Base-by-base conservation (phyloP, 768 basidiomycete species). In the Naganishia vaughanmartiniae region DNA sequence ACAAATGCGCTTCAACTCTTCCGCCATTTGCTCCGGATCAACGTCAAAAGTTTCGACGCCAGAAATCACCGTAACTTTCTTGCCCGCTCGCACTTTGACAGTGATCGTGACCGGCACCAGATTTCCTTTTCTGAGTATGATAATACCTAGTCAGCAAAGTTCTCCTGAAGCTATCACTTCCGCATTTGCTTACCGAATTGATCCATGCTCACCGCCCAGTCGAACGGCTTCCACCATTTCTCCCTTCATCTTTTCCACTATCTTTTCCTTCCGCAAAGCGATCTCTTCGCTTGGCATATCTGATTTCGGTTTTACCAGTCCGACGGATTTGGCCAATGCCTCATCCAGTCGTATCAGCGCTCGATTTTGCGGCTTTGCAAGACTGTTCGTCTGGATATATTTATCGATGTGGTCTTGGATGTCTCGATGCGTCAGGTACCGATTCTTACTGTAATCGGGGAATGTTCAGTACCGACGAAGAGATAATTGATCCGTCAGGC, bases 21-120 rank as follows among this genome's bases (percentile, higher is more conserved):
- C 90, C 0, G 89, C 88, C 80, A 93, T 87, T 33, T 86, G 86
- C 14, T 90, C 88, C 15, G 88, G 86, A 17, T 87, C 83, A 12
- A 91, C 81, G 31, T 86, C 82, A 79, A 89, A 96, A 0, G 89
- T 85, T 78, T 96, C 93, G 70, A 91, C 89, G 0, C 90, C 89
- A 0, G 88, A 87, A 65, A 94, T 84, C 55, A 89, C 81, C 0
- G 92, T 95, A 57, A 85, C 87, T 79, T 89, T 92, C 24, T 88
- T 85, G 1, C 89, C 90, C 77, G 90, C 89, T n/a, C 91, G 84
- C 39, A 86, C 81, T 82, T 92, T 93, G 57, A 86, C 84, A 1
- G 84, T 82, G 10, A 95, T 85, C 19, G 85, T 84, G 34, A 96
- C 86, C 0, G 91, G 89, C 55, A 85, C 86, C 57, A 92, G 77